Base-by-base conservation (phyloP, 805 yeast genomes). In the Dipodascus albidus region DNA sequence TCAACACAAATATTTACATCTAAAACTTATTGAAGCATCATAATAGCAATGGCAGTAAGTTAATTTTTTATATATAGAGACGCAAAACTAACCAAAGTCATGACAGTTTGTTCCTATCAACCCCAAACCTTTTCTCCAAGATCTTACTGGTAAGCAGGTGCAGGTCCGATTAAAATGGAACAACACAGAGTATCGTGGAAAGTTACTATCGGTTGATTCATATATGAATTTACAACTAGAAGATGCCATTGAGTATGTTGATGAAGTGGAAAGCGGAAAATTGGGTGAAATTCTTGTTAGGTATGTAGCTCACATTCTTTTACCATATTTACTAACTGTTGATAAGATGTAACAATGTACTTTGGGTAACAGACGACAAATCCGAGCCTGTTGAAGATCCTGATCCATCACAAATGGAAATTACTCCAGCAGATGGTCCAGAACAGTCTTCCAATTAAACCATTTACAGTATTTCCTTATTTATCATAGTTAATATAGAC, bases 141-240 rank as follows among this genome's bases (percentile, higher is more conserved):
- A 85, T 22, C 77, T 93, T 48, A 74, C 85, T n/a, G 82, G 83
- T 53, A 76, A 82, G 55, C 74, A 71, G 33, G 89, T 91, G 11
- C 70, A 82, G 11, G 91, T 93, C 20, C 79, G 89, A 54, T 76
- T 93, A 57, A 93, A 93, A 66, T 93, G 96, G 84, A 91, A 89
- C 63, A 79, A 79, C 58, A 85, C 96, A 9, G 95, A 89, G 66
- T 93, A 93, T 68, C 78, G 73, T 55, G 99, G 99, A 0, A 77
- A 67, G 20, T 74, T 93, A 48, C 69, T 82, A 2, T 81, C 96
- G 1, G 84, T 87, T 22, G 99, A 93, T 65, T 86, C 87, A 61
- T 93, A 93, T 70, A 91, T 93, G 91, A 93, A 93, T 62, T 58
- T 93, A 33, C 89, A 86, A 63, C 68, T 90, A 44, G 83, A 78